Percentiles rank a stretch among this genome's conserved stretches.
These are phyloP conservation scores for Antarctomyces pellizariae DNA, from an alignment of 495 filamentous ascomycete species.

Conservation along the genomic window DNA sequence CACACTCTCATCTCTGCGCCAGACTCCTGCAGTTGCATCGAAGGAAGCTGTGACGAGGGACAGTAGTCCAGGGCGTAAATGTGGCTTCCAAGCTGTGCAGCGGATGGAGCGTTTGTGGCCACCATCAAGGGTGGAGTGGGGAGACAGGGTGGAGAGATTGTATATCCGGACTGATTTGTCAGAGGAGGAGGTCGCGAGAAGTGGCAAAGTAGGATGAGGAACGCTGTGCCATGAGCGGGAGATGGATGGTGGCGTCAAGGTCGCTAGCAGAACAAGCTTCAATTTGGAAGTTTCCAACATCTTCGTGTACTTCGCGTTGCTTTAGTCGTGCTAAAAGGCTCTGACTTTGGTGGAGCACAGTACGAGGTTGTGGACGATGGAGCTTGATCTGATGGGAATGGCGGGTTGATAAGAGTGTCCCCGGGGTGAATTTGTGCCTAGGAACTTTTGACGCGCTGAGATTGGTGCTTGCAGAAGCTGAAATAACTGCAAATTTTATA, in stretches of 20 bases:
- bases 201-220: conserved; percentile 67
- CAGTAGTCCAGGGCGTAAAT: conserved; percentile 28
- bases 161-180: conserved; percentile 73
- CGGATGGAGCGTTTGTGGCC: conserved; percentile 79
- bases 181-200: conserved; percentile 71
- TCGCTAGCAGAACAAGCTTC: conserved; percentile 15
- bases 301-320: not conserved
- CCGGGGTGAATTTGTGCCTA: too few relatives aligned
- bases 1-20: conserved; percentile 28
- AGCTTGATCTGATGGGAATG: too few relatives aligned
- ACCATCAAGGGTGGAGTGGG: conserved; percentile 56
- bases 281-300: not conserved
- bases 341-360: too few relatives aligned
- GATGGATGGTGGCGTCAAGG: conserved; percentile 43
- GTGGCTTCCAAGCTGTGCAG: conserved; percentile 64
- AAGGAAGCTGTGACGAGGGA: conserved; percentile 82
- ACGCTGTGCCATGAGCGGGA: conserved; percentile 67
- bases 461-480: too few relatives aligned
- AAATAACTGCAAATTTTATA: too few relatives aligned
- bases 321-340: too few relatives aligned
- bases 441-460: too few relatives aligned
- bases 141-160: conserved; percentile 54
- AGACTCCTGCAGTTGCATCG: conserved; percentile 74
- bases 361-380: too few relatives aligned
- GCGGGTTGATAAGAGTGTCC: too few relatives aligned